Base-by-base conservation (phyloP, 208 protist genomes). In the Crithidia thermophila region DNA sequence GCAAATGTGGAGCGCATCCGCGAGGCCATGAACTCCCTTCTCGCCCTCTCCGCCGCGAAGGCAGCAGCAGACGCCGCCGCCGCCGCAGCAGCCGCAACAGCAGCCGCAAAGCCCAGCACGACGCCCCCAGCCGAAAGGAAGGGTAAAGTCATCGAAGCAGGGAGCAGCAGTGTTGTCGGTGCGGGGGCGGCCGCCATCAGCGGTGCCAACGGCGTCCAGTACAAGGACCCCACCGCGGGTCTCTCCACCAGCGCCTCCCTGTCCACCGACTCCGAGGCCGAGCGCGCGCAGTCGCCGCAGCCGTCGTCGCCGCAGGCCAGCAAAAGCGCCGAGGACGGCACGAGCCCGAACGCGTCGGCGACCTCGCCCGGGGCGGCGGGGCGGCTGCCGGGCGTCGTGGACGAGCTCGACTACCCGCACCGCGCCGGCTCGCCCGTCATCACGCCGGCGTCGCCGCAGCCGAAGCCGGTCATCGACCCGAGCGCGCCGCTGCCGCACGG, bases 321-420 rank as follows among this genome's bases (percentile, higher is more conserved):
- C 30, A 77, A 74, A 33, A 49, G 42, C 34, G 20, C 18, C 9
- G 67, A 75, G 40, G 82, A 88, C 27, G 60, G 77, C 27, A 81
- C 77, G 21, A 92, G 86, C 55, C 86, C 86, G 25, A 72, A 75
- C 31, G 72, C 62, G 30, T 52, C 67, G 31, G 20, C 63, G 20
- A 56, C 34, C 27, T 60, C 65, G 1, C 50, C 57, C 23, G 18
- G 64, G 20, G 13, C 51, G 20, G 51, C 77, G 13, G 39, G 63
- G 0, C 79, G 82, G 27, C 79, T 88, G 21, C 69, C 84, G 11
- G 60, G 80, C n/a, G 87, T 85, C 8, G 87, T 93, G 30, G 87
- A 93, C 67, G 87, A 93, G 43, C 50, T 93, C 23, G 87, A 93
- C 75, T 79, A 77, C 51, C 75, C 77, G 16, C 75, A 91, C 60